phyloP scores from a whole-genome alignment of 768 basidiomycete species.

The Boletus rubroflammeus region DNA sequence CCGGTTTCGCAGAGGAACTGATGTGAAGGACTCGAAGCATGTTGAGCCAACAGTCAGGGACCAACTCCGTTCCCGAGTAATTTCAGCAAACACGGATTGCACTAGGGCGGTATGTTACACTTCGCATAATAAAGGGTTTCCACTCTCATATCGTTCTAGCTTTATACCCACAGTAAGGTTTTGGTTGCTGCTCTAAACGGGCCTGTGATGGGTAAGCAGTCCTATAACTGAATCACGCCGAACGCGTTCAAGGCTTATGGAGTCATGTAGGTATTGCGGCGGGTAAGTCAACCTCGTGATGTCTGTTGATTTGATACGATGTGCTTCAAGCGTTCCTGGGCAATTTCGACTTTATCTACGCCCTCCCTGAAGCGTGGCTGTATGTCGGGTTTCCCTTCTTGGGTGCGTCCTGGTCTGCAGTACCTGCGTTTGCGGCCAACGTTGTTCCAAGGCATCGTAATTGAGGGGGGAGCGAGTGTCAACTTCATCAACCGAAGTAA shows the following conservation, averaged over 20 bases:
- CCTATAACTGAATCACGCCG: not conserved
- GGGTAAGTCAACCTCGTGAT: constrained; percentile 33
- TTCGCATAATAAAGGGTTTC: not conserved
- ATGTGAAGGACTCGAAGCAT: constrained; percentile 38
- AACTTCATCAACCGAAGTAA: constrained; percentile 64
- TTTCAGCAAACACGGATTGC: constrained; percentile 54
- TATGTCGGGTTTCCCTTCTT: constrained; percentile 67
- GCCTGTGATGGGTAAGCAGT: constrained; percentile 61
- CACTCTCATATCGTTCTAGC: constrained; percentile 31
- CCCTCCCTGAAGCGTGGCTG: constrained; percentile 57
- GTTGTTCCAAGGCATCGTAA: constrained; percentile 48
- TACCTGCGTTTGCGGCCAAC: constrained; percentile 1
- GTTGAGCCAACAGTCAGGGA: constrained; percentile 38
- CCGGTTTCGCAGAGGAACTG: constrained; percentile 47
- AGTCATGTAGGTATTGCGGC: constrained; percentile 55
- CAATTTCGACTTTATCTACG: constrained; percentile 73
- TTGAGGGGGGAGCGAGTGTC: constrained; percentile 69
- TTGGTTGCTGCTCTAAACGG: constrained; percentile 71
- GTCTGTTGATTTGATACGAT: not conserved
- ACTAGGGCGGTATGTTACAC: constrained; percentile 53
- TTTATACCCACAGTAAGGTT: constrained; percentile 67
- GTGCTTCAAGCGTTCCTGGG: constrained; percentile 54
- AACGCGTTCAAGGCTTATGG: constrained; percentile 4
- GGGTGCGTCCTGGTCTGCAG: constrained; percentile 29
- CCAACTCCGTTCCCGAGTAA: constrained; percentile 43